These are phyloP conservation scores for Lepiota subincarnata DNA, from an alignment of 768 basidiomycete genomes.

Conservation along the genomic window DNA sequence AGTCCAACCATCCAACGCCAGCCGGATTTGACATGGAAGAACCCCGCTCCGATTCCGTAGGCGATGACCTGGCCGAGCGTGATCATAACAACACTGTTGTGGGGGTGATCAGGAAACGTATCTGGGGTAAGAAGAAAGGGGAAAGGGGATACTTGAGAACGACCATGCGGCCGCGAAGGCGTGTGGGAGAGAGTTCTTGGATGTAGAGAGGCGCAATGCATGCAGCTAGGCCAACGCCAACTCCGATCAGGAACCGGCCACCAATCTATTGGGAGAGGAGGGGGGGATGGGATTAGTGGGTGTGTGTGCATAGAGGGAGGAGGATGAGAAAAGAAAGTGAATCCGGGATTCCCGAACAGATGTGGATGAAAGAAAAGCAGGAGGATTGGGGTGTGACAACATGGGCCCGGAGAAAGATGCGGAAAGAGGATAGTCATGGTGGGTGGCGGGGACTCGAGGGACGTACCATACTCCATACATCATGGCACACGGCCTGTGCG, in stretches of 20 bases:
- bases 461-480: conserved; percentile 66
- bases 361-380: too few species aligned
- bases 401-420: background rate
- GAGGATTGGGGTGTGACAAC: background rate
- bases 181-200: conserved; percentile 76
- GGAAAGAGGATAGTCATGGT: background rate
- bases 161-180: conserved; percentile 72
- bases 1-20: conserved; percentile 88
- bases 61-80: conserved; percentile 79
- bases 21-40: conserved; percentile 52
- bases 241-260: conserved; percentile 70
- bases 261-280: conserved; percentile 41
- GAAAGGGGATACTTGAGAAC: conserved; percentile 51
- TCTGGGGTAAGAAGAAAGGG: too few species aligned
- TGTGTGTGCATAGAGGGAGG: too few species aligned
- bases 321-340: too few species aligned
- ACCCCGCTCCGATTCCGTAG: conserved; percentile 69
- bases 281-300: background rate
- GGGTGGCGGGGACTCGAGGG: background rate
- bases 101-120: background rate
- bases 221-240: conserved; percentile 71
- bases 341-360: too few species aligned
- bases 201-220: conserved; percentile 82
- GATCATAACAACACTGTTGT: conserved; percentile 71
- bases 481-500: conserved; percentile 64